These are phyloP conservation scores for Dorcoceras hygrometricum DNA, from an alignment of 257 asterid species.

Conservation along the genomic window DNA sequence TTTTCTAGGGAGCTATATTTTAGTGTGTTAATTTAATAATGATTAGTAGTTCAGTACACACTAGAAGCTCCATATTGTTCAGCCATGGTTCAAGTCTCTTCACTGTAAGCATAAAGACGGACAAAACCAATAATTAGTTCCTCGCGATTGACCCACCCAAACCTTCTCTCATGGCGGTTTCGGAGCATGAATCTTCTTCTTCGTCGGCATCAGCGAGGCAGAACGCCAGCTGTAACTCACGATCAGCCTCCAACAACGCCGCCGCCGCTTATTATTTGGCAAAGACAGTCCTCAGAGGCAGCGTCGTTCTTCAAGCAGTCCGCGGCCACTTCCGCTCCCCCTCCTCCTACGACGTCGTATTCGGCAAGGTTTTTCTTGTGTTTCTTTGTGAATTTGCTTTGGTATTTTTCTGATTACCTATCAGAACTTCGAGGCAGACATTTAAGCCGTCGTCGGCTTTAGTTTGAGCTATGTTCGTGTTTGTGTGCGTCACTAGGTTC, in stretches of 20 bases:
- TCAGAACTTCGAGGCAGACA: neutral
- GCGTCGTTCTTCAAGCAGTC: slow-evolving; percentile 79
- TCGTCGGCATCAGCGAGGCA: slow-evolving; percentile 58
- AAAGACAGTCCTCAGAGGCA: slow-evolving; percentile 79
- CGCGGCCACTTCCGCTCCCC: slow-evolving; percentile 81
- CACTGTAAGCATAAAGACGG: too few relatives aligned
- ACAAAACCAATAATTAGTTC: neutral
- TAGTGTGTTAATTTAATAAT: too few relatives aligned
- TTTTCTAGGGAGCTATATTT: too few relatives aligned
- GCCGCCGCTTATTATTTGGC: slow-evolving; percentile 61
- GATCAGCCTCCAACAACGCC: slow-evolving; percentile 32
- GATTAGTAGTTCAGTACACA: too few relatives aligned
- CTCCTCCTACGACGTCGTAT: slow-evolving; percentile 67
- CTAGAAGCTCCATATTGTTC: too few relatives aligned
- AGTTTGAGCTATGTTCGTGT: neutral
- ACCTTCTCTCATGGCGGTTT: slow-evolving; percentile 41
- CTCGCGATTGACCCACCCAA: neutral
- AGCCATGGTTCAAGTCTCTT: too few relatives aligned
- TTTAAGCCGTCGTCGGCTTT: neutral
- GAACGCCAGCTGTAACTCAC: slow-evolving; percentile 28
- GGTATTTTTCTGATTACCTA: neutral
- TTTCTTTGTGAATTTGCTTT: neutral
- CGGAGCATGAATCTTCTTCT: slow-evolving; percentile 51
- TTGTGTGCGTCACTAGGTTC: neutral
- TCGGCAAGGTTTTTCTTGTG: slow-evolving; percentile 66